A percentile compares a stretch with the other conserved stretches of the same genome.
Evolutionary conservation across 2,329 filamentous ascomycete genomes (phyloP).

Genomic region (Teratosphaeria viscida): DNA sequence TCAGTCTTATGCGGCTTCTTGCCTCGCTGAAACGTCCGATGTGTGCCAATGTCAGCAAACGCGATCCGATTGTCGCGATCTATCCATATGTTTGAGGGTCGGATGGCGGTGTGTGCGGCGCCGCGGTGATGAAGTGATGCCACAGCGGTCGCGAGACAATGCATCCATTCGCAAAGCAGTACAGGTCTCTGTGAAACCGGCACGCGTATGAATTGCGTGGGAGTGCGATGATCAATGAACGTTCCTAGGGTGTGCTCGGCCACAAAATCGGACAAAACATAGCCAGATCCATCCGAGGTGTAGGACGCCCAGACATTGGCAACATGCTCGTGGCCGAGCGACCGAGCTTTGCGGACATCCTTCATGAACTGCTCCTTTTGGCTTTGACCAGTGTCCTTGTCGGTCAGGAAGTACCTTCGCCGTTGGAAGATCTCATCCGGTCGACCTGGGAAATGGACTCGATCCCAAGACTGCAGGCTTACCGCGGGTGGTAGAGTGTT

Average conservation of each 20-base stretch:
- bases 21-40: constrained; percentile 40
- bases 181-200: constrained; percentile 49
- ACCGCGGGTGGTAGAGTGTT: constrained; percentile 46
- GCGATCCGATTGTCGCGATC: constrained; percentile 56
- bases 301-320: constrained; percentile 64
- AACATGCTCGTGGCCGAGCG: constrained; percentile 56
- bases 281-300: constrained; percentile 52
- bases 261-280: constrained; percentile 56
- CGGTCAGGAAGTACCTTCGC: constrained; percentile 21
- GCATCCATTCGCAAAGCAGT: constrained; percentile 61
- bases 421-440: constrained; percentile 42
- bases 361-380: constrained; percentile 43
- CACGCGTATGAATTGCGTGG: constrained; percentile 51
- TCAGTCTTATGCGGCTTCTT: constrained; percentile 55
- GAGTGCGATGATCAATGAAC: constrained; percentile 52
- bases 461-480: constrained; percentile 42
- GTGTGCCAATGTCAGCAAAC: constrained; percentile 49
- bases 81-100: constrained; percentile 60
- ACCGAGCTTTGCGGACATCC: constrained; percentile 49
- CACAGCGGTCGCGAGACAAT: constrained; percentile 59
- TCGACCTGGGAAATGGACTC: constrained; percentile 53
- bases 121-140: constrained; percentile 56
- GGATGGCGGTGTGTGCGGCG: constrained; percentile 57
- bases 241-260: constrained; percentile 57
- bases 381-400: constrained; percentile 15